Evolutionary conservation across 73 alveolate species (phyloP), one percentile per base, ranked within the genome.

Genomic region (Paraurostyla sp.): DNA sequence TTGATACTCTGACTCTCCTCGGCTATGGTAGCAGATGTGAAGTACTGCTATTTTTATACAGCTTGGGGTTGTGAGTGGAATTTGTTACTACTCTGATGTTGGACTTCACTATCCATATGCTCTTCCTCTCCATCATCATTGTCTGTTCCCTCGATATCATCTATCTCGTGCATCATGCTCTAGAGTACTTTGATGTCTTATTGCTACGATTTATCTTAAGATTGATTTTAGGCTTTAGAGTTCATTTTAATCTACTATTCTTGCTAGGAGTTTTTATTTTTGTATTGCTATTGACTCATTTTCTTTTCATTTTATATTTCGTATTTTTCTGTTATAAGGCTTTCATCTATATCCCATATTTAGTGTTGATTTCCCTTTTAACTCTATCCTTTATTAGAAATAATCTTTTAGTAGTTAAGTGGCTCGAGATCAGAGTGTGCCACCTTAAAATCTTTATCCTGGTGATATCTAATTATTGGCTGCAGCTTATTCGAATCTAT

Each of bases 401-500:
- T 15, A 35, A 81, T 56, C 2, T 36, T 29, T 42, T 33, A 30
- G 41, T 57, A 81, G 43, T 81, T 32, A 13, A 81, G 52, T n/a
- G 69, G 73, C 7, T 57, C 91, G n/a, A 81, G 30, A 23, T 81
- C 82, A 25, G 41, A 27, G 20, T 36, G 25, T 0, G 91, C 48
- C n/a, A 81, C 82, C 38, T 42, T 81, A 45, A 56, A 81, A 43
- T 81, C 91, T 29, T 32, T 56, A 58, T 85, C 92, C 16, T 68
- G 22, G 71, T 85, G 92, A 30, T 90, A 65, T 82, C 89, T 87
- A 48, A 90, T 90, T 36, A 90, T 90, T 13, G 95, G 95, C 56
- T 82, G 69, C 16, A 86, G 78, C 80, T 82, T 81, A 58, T 69
- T 82, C 0, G 92, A 82, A 40, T 90, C 87, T 23, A 90, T 83